A percentile compares a stretch with the other conserved stretches of the same genome.
Evolutionary conservation across 2,329 filamentous ascomycete genomes (phyloP).

Genomic region (Clonostachys rosea): DNA sequence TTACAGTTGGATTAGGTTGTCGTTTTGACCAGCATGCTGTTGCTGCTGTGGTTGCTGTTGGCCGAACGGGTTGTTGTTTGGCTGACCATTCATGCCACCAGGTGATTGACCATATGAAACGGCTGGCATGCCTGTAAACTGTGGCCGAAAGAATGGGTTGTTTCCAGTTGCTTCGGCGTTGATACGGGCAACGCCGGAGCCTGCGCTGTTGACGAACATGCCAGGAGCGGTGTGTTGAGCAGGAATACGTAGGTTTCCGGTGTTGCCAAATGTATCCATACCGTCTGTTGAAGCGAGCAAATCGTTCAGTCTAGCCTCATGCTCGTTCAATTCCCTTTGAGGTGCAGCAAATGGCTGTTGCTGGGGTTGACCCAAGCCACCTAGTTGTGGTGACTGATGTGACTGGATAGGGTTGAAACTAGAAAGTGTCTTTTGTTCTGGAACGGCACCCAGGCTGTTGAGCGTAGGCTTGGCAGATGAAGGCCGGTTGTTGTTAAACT

Average conservation of each 20-base stretch:
- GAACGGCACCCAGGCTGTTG: constrained; percentile 69
- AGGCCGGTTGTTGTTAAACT: constrained; percentile 55
- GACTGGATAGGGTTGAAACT: constrained; percentile 40
- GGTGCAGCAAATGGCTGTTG: constrained; percentile 15
- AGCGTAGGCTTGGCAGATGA: constrained; percentile 51
- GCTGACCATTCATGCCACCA: constrained; percentile 48
- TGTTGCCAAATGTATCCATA: constrained; percentile 95
- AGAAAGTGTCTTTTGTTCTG: constrained; percentile 77
- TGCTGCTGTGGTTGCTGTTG: constrained; percentile 34
- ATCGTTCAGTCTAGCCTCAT: constrained; percentile 75
- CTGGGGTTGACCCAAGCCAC: neutral
- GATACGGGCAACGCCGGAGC: constrained; percentile 69
- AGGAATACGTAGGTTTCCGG: constrained; percentile 91
- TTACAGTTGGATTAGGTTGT: constrained; percentile 63
- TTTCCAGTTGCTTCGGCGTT: constrained; percentile 69
- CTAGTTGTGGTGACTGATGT: constrained; percentile 19
- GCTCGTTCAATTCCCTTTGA: constrained; percentile 54
- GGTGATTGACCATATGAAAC: constrained; percentile 48
- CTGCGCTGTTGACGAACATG: constrained; percentile 94
- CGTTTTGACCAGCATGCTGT: constrained; percentile 29
- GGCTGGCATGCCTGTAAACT: constrained; percentile 74
- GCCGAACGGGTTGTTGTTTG: constrained; percentile 55
- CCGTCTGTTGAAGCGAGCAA: constrained; percentile 85
- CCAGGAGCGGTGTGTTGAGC: constrained; percentile 95
- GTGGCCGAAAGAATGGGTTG: constrained; percentile 84